Base-by-base conservation (phyloP, 2,329 filamentous ascomycete genomes). In the Periconia macrospinosa region DNA sequence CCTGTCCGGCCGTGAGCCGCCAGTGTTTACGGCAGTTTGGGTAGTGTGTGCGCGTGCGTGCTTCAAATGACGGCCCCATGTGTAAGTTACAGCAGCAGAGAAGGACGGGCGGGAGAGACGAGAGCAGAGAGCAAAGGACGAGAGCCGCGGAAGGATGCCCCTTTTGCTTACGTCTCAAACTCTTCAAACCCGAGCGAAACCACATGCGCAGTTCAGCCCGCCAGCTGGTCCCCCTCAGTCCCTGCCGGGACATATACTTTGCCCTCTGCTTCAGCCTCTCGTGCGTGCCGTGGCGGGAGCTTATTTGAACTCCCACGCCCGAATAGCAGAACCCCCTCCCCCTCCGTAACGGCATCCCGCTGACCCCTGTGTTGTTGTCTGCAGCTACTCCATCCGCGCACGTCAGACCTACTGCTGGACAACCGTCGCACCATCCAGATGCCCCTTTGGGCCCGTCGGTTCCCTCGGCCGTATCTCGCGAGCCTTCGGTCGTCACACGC, bases 401-500 rank as follows among this genome's bases (percentile, higher is more conserved):
- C 67, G 65, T 70, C 62, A 69, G 70, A 69, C 70, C 66, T 56
- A 61, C 65, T 68, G 66, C 70, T 60, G 70, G 67, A 58, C 70
- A 63, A 58, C 62, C 63, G 70, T 70, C 71, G 65, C 70, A 73
- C 69, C 70, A 73, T 66, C 62, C 67, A 63, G 67, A 67, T 19
- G 50, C 60, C 52, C 53, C 64, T 52, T 50, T 58, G 50, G 55
- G 54, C 50, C 61, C 67, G 57, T 63, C 63, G 23, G 60, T 60
- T 45, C 65, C 70, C 23, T 27, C 23, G 23, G 23, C 33, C 15
- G 33, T n/a, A 55, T 70, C 70, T 42, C 75, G 74, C 55, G 77
- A 79, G 54, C 70, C 74, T 45, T 76, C 75, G 52, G 66, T 76
- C 57, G 23, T 27, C 23, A 77, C 73, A 52, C 72, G 79, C 55